Percentiles rank a stretch among this genome's conserved stretches.
Evolutionary conservation across 768 basidiomycete genomes (phyloP).

Genomic region (Leucosporidium scottii): DNA sequence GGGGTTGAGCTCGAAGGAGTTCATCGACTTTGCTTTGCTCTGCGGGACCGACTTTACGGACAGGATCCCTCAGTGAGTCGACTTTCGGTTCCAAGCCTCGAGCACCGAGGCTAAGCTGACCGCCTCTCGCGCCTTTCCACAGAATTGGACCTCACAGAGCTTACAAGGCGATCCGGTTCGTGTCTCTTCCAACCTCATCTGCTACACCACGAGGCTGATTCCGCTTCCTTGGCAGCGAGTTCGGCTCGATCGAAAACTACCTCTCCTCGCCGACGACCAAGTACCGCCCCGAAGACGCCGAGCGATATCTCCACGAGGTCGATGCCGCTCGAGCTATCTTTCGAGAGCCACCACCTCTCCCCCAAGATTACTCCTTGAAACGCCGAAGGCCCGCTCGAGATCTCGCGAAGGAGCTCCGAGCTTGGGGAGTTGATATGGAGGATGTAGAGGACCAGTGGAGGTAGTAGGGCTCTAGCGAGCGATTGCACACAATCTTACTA

Average conservation of each 20-base stretch:
- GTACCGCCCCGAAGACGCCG: background rate
- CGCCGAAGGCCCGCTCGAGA: background rate
- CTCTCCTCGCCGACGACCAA: background rate
- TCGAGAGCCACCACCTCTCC: constrained; percentile 2
- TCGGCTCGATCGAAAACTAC: constrained; percentile 11
- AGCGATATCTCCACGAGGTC: constrained; percentile 5
- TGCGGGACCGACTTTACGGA: constrained; percentile 31
- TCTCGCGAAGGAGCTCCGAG: background rate
- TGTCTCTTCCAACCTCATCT: background rate
- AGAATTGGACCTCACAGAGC: background rate
- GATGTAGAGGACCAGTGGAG: too few species aligned
- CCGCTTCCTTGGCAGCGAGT: background rate
- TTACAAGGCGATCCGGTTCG: background rate
- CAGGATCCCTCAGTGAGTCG: constrained; percentile 10
- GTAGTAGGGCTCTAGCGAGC: too few species aligned
- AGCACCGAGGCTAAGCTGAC: background rate
- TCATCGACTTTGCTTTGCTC: constrained; percentile 21
- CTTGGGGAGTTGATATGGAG: background rate
- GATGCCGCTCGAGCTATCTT: constrained; percentile 14
- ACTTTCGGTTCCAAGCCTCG: background rate
- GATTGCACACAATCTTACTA: too few species aligned
- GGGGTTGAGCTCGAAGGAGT: constrained; percentile 7
- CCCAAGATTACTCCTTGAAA: background rate
- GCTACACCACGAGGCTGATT: too few species aligned
- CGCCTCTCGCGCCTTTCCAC: too few species aligned